Base-by-base conservation (phyloP, 2,329 filamentous ascomycete genomes). In the Calonectria pseudoturangicola region DNA sequence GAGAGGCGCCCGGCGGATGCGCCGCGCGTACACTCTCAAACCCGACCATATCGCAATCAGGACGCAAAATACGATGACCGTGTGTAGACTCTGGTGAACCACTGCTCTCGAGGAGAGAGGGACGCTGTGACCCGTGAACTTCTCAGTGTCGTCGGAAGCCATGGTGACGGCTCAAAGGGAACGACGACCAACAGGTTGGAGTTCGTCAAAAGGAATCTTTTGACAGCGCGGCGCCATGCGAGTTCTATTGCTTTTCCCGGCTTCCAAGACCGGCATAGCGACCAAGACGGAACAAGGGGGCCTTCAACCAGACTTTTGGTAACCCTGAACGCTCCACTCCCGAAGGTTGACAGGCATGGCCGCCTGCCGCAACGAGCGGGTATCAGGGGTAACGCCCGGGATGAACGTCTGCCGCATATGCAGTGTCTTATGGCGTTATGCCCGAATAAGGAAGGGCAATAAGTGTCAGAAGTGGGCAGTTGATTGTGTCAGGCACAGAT, bases 1-100 rank as follows among this genome's bases (percentile, higher is more conserved):
- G 30, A 75, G n/a, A 0, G 73, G 73, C 13, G 71, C 62, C 9
- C 68, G 47, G 0, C 73, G 71, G 10, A 75, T 56, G 28, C 68
- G 68, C 39, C 71, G 68, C 28, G 73, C 71, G 43, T 73, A 75
- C 21, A 75, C 18, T 8, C 73, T 68, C 25, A 73, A 62, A 3
- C 25, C 39, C 16, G 71, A 68, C 68, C 73, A 75, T 54, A 75
- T 33, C 5, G 73, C 56, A 65, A 75, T 67, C 36, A 75, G 41
- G 25, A 75, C 68, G 28, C 47, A 50, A 30, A 75, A 73, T 13
- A 75, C 48, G 25, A 75, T 71, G 54, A 73, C 62, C 12, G 73
- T 73, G n/a, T 45, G 71, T 15, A 71, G 21, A 51, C 48, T 63
- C 30, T 75, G 56, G 28, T 71, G 71, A 30, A 75, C 68, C 51